Percentiles rank a stretch among this genome's conserved stretches.
phyloP scores from a whole-genome alignment of 352 stramenopile species.

The Phytopythium montanum region DNA sequence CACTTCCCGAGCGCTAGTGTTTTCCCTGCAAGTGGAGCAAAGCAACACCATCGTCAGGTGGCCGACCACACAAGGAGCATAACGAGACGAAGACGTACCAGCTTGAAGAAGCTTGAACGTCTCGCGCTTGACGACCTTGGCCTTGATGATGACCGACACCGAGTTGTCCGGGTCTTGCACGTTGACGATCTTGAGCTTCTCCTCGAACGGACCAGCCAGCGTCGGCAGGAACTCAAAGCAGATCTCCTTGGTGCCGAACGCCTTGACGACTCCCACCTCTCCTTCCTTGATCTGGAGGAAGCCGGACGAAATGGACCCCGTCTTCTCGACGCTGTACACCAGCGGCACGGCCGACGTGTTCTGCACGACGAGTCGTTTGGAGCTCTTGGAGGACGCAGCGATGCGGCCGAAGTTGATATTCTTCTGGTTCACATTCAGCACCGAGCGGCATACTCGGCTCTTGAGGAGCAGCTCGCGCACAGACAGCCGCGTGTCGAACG shows the following conservation, averaged over 20 bases:
- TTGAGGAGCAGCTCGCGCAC: conserved; percentile 84
- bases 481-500: conserved; percentile 73
- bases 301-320: conserved; percentile 86
- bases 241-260: conserved; percentile 87
- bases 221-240: conserved; percentile 88
- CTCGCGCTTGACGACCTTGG: conserved; percentile 85
- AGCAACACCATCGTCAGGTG: conserved; percentile 5
- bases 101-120: conserved; percentile 89
- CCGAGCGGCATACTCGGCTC: conserved; percentile 77
- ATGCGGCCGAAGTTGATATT: conserved; percentile 92
- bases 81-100: conserved; percentile 23
- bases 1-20: conserved; percentile 82
- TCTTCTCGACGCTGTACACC: conserved; percentile 88
- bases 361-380: conserved; percentile 81
- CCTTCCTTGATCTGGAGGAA: conserved; percentile 90
- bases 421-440: conserved; percentile 91
- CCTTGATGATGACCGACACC: conserved; percentile 87
- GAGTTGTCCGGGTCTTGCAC: conserved; percentile 88
- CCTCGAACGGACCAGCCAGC: conserved; percentile 82
- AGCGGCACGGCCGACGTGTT: conserved; percentile 86
- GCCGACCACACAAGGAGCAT: too few relatives aligned
- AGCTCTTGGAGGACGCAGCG: conserved; percentile 80
- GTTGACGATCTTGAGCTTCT: conserved; percentile 88
- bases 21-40: conserved; percentile 44
- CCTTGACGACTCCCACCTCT: conserved; percentile 81